Conservation (phyloP, 495 filamentous ascomycete genomes). For the Neurospora sp. region DNA sequence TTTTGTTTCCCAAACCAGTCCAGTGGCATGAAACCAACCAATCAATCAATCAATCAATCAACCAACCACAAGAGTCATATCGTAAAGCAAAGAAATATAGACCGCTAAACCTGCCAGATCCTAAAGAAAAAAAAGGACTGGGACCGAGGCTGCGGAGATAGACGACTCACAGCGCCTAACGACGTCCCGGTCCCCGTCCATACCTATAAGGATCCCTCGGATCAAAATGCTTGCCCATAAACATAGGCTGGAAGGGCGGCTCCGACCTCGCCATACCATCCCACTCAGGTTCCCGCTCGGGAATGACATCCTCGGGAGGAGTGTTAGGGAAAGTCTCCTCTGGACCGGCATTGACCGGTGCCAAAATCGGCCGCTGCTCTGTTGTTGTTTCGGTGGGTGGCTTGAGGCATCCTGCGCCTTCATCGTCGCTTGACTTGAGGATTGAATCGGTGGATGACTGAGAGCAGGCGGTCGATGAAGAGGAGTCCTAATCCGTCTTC, state of each 20-base stretch:
- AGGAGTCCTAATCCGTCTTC: not conserved
- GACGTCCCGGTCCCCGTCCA: not conserved
- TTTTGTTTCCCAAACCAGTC: not conserved
- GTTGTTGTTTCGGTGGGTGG: not conserved
- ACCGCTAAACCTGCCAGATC: not conserved
- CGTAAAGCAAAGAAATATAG: not conserved
- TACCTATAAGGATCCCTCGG: not conserved
- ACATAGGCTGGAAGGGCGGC: not conserved
- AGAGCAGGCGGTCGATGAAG: not conserved
- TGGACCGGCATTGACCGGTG: not conserved
- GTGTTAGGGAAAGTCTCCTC: not conserved
- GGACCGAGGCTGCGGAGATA: not conserved
- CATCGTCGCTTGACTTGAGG: not conserved
- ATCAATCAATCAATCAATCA: not conserved
- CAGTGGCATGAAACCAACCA: not conserved
- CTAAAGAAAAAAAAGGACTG: not conserved
- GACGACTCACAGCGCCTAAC: not conserved
- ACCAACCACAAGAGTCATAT: not conserved
- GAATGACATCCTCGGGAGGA: not conserved
- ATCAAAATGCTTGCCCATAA: not conserved
- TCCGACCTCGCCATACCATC: not conserved
- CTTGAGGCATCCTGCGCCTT: not conserved
- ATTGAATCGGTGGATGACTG: not conserved
- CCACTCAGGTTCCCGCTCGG: not conserved
- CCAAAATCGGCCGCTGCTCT: not conserved